Conservation (phyloP, 306 rosid species). For the Trichosanthes truncata region DNA sequence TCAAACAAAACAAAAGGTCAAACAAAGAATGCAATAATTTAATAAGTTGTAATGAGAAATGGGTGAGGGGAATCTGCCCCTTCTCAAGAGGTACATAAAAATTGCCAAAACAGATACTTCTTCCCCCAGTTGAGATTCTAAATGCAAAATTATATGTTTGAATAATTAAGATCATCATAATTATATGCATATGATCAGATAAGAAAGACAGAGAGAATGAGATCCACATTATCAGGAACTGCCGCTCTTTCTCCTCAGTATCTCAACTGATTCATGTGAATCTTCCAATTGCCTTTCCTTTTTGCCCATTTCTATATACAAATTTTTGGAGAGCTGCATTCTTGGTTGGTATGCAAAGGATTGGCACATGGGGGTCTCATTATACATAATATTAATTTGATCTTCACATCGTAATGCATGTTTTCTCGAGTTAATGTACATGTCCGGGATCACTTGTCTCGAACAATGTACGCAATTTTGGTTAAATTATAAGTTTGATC, state of each 20-base stretch:
- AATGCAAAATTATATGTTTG: neutral
- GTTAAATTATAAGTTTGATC: neutral
- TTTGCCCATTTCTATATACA: neutral
- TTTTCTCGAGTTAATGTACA: neutral
- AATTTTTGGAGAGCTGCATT: neutral
- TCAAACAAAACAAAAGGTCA: neutral
- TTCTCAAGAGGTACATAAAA: neutral
- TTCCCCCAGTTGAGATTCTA: neutral
- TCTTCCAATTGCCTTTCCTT: neutral
- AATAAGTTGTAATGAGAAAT: neutral
- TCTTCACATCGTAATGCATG: neutral
- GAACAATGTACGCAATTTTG: neutral
- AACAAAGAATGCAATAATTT: neutral
- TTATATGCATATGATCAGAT: neutral
- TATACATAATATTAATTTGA: neutral
- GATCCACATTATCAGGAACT: constrained; percentile 7
- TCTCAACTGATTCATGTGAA: neutral
- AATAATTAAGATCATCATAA: neutral
- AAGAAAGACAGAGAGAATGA: neutral
- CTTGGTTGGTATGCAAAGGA: neutral
- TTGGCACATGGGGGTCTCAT: constrained; percentile 2
- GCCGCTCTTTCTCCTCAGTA: neutral
- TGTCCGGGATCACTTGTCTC: neutral
- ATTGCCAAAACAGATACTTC: neutral
- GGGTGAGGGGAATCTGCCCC: neutral